phyloP scores from a whole-genome alignment of 1,284 basidiomycete genomes.

The Apiotrichum gamsii region DNA sequence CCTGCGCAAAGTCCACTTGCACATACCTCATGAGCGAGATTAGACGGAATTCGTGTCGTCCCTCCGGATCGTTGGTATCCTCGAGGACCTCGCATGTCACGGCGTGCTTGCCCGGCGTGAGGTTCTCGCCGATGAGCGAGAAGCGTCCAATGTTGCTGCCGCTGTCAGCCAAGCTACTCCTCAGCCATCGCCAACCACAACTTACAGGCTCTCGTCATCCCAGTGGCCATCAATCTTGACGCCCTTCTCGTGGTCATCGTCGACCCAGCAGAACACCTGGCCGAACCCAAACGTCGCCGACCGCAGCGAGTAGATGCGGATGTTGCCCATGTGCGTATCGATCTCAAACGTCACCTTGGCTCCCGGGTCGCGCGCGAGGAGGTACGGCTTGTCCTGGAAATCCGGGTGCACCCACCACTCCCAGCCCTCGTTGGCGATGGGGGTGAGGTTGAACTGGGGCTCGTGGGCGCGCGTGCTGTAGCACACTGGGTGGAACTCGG shows the following conservation, averaged over 20 bases:
- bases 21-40: conserved; percentile 13
- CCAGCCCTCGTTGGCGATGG: conserved; percentile 34
- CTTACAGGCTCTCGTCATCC: conserved; percentile 18
- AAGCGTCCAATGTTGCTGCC: conserved; percentile 22
- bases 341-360: conserved; percentile 35
- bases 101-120: conserved; percentile 7
- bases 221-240: conserved; percentile 33
- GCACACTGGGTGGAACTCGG: conserved; percentile 36
- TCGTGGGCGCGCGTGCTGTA: conserved; percentile 29
- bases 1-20: no score
- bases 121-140: conserved; percentile 3
- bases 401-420: conserved; percentile 41
- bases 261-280: conserved; percentile 42
- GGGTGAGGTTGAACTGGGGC: conserved; percentile 37
- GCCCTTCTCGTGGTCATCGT: conserved; percentile 22
- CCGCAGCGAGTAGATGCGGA: conserved; percentile 43
- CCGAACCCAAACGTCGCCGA: conserved; percentile 41
- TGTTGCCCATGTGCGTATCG: conserved; percentile 34
- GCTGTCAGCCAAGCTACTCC: background rate
- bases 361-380: conserved; percentile 33
- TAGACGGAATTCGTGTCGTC: conserved; percentile 14
- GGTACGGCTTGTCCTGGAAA: conserved; percentile 43
- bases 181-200: background rate
- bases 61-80: conserved; percentile 13
- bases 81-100: conserved; percentile 15